Conservation (phyloP, 2,329 filamentous ascomycete genomes). For the Fusarium palustre region DNA sequence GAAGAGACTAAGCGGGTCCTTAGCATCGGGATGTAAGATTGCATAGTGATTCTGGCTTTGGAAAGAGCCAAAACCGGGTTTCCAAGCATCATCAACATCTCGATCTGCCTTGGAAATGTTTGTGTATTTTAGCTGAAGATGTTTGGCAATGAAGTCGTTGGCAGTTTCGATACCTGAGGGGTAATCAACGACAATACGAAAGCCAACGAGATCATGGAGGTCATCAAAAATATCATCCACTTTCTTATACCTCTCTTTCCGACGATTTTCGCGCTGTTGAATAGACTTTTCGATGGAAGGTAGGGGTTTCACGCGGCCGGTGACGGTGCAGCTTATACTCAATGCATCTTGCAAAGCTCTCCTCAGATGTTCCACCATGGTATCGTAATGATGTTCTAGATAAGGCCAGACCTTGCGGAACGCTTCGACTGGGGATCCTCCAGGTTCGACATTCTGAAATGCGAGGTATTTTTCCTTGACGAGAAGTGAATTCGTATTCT, state of each 20-base stretch:
- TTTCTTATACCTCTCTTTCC: background rate
- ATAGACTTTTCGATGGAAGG: background rate
- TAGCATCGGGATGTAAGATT: background rate
- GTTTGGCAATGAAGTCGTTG: accelerated
- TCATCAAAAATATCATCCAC: background rate
- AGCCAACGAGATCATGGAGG: background rate
- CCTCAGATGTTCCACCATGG: too few species aligned
- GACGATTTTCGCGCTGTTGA: background rate
- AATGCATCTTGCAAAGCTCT: too few species aligned
- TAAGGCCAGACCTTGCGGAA: too few species aligned
- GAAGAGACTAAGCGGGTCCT: background rate
- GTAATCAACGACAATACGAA: background rate
- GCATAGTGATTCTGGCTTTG: background rate
- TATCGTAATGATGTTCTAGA: too few species aligned
- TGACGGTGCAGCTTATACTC: too few species aligned
- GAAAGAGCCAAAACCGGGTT: background rate
- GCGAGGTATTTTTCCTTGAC: background rate
- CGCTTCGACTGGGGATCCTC: too few species aligned
- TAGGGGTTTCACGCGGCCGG: too few species aligned
- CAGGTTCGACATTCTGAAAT: background rate
- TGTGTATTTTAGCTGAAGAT: background rate
- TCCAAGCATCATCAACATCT: background rate
- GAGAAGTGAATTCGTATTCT: background rate
- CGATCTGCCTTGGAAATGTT: background rate
- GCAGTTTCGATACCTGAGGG: background rate